phyloP scores from a whole-genome alignment of 352 stramenopile genomes.

The Aphanomyces astaci region DNA sequence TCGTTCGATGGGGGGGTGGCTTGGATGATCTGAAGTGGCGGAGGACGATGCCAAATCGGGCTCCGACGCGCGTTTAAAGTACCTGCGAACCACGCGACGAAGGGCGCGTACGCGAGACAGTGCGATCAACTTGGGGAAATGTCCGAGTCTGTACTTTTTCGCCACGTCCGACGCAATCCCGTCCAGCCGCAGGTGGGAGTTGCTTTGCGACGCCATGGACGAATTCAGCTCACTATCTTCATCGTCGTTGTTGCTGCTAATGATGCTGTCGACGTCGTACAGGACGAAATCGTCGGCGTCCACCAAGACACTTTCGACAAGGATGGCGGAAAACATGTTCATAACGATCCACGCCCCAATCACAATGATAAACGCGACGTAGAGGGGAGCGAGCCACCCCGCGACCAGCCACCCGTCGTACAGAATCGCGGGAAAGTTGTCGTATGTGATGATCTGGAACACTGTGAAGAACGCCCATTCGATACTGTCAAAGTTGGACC shows the following conservation, averaged over 20 bases:
- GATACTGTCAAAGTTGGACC: slow-evolving; percentile 86
- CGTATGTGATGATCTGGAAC: slow-evolving; percentile 90
- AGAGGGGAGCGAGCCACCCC: slow-evolving; percentile 51
- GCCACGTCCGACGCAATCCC: too few relatives aligned
- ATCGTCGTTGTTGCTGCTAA: not conserved
- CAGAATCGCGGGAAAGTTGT: slow-evolving; percentile 94
- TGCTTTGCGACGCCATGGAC: not conserved
- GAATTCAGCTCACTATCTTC: not conserved
- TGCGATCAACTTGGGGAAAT: not conserved
- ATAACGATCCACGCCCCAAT: slow-evolving; percentile 89
- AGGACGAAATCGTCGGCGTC: slow-evolving; percentile 41
- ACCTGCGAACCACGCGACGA: not conserved
- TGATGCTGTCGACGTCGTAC: not conserved
- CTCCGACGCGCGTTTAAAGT: not conserved
- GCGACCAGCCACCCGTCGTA: slow-evolving; percentile 86
- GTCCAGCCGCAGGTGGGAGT: too few relatives aligned
- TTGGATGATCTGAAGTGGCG: not conserved
- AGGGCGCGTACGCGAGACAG: not conserved
- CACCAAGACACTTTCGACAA: slow-evolving; percentile 85
- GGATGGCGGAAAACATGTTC: slow-evolving; percentile 90
- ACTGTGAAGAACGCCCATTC: slow-evolving; percentile 75
- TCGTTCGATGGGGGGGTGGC: slow-evolving; percentile 23
- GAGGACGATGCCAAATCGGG: not conserved
- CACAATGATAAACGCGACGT: slow-evolving; percentile 77
- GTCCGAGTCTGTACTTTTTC: too few relatives aligned